These are phyloP conservation scores for Tetrahymena borealis DNA, from an alignment of 73 alveolate species.

Conservation along the genomic window DNA sequence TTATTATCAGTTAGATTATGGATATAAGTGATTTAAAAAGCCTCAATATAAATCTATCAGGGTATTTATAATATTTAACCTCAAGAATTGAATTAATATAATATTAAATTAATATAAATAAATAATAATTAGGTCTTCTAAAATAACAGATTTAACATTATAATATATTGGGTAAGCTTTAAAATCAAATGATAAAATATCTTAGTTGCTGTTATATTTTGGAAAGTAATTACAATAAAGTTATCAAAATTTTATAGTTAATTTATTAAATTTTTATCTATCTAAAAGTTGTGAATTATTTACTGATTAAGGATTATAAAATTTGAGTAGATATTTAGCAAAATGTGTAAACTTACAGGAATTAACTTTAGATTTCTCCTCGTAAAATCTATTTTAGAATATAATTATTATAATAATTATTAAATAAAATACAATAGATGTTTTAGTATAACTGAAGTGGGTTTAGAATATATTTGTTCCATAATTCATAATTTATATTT, in stretches of 20 bases:
- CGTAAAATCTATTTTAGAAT: neutral
- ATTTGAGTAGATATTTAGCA: neutral
- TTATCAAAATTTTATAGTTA: neutral
- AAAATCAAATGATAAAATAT: neutral
- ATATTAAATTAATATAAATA: neutral
- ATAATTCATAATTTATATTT: neutral
- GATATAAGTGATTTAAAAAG: neutral
- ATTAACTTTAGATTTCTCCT: neutral
- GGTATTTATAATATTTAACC: too few species aligned
- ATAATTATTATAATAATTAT: neutral
- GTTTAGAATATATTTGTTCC: neutral
- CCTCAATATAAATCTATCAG: neutral
- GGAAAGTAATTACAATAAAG: neutral
- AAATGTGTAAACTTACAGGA: neutral
- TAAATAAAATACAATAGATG: neutral
- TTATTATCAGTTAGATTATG: neutral
- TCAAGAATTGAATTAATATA: neutral
- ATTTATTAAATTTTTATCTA: neutral
- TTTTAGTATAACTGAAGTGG: neutral
- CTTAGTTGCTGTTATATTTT: neutral
- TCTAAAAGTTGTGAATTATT: neutral
- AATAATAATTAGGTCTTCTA: neutral
- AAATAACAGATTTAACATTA: neutral
- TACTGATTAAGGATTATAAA: neutral
- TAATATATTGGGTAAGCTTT: neutral